A percentile compares a stretch with the other conserved stretches of the same genome.
phyloP scores from a whole-genome alignment of 202 grass and related monocot genomes.

The Setaria italica region DNA sequence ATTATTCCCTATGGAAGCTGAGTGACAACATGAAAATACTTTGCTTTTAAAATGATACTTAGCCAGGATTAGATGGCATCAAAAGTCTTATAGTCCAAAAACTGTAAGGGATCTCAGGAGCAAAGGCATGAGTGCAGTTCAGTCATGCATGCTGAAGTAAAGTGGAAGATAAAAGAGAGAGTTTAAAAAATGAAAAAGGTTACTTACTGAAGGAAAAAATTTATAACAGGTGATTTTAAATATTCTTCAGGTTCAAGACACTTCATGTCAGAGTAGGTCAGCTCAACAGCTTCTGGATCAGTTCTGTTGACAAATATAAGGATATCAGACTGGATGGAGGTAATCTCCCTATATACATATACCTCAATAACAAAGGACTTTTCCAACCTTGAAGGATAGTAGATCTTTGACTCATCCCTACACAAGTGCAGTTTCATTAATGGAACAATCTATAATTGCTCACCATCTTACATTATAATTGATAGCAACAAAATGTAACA shows the following conservation, averaged over 20 bases:
- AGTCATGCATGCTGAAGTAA: conserved; percentile 22
- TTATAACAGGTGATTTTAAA: conserved; percentile 86
- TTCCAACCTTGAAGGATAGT: conserved; percentile 87
- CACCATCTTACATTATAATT: conserved; percentile 23
- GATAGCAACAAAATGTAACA: conserved; percentile 10
- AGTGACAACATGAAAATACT: conserved; percentile 17
- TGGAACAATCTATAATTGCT: conserved; percentile 40
- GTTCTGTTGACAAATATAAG: conserved; percentile 60
- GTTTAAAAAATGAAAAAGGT: conserved; percentile 10
- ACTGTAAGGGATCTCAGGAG: conserved; percentile 17
- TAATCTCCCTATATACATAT: conserved; percentile 18
- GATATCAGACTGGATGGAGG: conserved; percentile 36
- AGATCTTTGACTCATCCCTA: conserved; percentile 65
- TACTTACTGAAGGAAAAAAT: conserved; percentile 92
- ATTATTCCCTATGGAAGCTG: conserved; percentile 28
- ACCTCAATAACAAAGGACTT: conserved; percentile 11
- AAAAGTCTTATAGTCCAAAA: conserved; percentile 7
- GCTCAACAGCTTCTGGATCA: conserved; percentile 64
- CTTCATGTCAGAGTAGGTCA: conserved; percentile 70
- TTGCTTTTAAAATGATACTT: conserved; percentile 15
- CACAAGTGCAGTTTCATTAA: conserved; percentile 43
- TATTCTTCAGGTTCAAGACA: conserved; percentile 74
- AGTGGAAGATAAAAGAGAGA: neutral
- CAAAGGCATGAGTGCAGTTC: neutral
- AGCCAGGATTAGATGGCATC: conserved; percentile 9